Conservation (phyloP, 371 early-diverging fungal species). For the Rhizomucor pusillus region DNA sequence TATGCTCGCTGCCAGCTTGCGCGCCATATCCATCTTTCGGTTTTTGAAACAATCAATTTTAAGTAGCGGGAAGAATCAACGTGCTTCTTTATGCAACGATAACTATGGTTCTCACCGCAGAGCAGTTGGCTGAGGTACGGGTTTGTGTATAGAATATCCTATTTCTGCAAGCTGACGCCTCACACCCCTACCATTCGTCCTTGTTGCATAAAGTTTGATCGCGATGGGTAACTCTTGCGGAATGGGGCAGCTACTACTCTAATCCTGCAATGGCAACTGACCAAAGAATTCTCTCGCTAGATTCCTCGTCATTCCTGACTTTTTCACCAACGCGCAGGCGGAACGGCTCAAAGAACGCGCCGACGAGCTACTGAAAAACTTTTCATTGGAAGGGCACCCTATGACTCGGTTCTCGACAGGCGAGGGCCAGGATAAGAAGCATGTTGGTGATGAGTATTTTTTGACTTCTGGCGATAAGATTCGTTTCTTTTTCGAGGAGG, state of each 20-base stretch:
- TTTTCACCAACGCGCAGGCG: constrained; percentile 8
- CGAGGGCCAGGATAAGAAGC: constrained; percentile 50
- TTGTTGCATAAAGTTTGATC: constrained; percentile 20
- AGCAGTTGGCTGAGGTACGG: constrained; percentile 5
- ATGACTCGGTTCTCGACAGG: constrained; percentile 81
- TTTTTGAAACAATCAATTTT: too few relatives aligned
- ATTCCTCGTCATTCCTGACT: constrained; percentile 7
- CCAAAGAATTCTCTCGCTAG: not conserved
- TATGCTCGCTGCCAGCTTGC: too few relatives aligned
- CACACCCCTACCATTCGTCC: not conserved
- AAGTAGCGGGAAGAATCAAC: too few relatives aligned
- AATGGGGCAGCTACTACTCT: not conserved
- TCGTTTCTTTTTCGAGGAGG: constrained; percentile 87
- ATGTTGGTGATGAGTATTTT: constrained; percentile 89
- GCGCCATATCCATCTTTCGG: not conserved
- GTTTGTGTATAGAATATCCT: not conserved
- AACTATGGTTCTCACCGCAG: constrained; percentile 2
- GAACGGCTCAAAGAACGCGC: constrained; percentile 51
- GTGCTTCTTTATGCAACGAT: not conserved
- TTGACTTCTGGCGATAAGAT: constrained; percentile 81
- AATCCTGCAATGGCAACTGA: not conserved
- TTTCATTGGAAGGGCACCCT: constrained; percentile 76
- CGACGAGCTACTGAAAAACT: constrained; percentile 55
- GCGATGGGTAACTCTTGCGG: constrained; percentile 21
- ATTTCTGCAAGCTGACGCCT: not conserved